These are phyloP conservation scores for Agapanthus africanus DNA, from an alignment of 106 monocot genomes.

Conservation along the genomic window DNA sequence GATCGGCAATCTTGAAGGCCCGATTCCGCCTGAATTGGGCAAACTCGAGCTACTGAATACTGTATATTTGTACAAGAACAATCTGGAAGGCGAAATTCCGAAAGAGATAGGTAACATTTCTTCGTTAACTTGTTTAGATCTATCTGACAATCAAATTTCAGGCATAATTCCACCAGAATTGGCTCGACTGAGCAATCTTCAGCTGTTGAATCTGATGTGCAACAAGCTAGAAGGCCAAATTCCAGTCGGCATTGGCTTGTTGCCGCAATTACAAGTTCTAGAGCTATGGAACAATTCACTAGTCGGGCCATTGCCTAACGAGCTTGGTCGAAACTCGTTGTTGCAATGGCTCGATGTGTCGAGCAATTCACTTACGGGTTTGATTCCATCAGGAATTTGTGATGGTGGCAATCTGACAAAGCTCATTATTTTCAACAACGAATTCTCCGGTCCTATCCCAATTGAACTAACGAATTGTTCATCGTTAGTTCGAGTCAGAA, in stretches of 20 bases:
- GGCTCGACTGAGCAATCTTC: conserved; percentile 36
- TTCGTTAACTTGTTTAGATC: conserved; percentile 45
- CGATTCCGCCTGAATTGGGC: conserved; percentile 63
- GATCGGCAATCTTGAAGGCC: conserved; percentile 53
- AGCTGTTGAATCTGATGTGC: conserved; percentile 86
- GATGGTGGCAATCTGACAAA: conserved; percentile 61
- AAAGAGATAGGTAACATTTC: conserved; percentile 59
- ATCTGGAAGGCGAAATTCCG: conserved; percentile 61
- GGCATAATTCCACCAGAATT: conserved; percentile 64
- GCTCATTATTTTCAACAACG: conserved; percentile 91
- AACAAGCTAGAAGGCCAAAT: conserved; percentile 57
- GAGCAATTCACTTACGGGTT: conserved; percentile 66
- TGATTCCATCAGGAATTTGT: conserved; percentile 52
- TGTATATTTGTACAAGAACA: conserved; percentile 68
- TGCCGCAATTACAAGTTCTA: conserved; percentile 47
- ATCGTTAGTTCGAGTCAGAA: conserved; percentile 60
- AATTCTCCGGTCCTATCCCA: conserved; percentile 69
- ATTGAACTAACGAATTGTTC: conserved; percentile 37
- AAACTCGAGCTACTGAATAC: conserved; percentile 37
- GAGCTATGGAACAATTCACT: conserved; percentile 92
- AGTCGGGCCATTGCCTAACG: conserved; percentile 46
- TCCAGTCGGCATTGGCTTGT: conserved; percentile 40
- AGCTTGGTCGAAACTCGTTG: conserved; percentile 49
- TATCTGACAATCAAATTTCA: conserved; percentile 69
- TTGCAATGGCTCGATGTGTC: conserved; percentile 91